A percentile compares a stretch with the other conserved stretches of the same genome.
These are phyloP conservation scores for Curvularia hawaiiensis DNA, from an alignment of 2,329 filamentous ascomycete species.

Conservation along the genomic window DNA sequence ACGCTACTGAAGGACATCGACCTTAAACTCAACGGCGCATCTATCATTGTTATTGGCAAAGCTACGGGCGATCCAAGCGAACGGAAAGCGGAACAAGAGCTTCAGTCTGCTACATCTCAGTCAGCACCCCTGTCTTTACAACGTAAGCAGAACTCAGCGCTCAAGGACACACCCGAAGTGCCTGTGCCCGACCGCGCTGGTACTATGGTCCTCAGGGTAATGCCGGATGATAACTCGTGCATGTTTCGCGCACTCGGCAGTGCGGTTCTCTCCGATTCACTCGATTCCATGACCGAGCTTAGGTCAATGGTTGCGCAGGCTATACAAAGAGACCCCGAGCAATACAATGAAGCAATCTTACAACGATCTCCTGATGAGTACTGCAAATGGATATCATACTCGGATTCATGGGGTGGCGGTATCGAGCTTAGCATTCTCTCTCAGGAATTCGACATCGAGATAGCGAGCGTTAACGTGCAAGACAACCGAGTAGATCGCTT, in stretches of 20 bases:
- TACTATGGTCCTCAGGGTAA: conserved; percentile 77
- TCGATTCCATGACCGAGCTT: conserved; percentile 73
- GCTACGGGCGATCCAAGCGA: conserved; percentile 46
- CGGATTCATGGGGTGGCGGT: conserved; percentile 86
- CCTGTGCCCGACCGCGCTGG: conserved; percentile 61
- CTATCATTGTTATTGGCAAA: conserved; percentile 65
- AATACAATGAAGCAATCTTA: conserved; percentile 78
- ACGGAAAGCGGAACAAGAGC: conserved; percentile 20
- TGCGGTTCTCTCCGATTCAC: conserved; percentile 68
- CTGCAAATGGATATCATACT: conserved; percentile 78
- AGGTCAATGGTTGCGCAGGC: conserved; percentile 77
- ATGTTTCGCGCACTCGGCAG: conserved; percentile 89
- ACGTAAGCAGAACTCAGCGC: conserved; percentile 50
- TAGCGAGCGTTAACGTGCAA: conserved; percentile 82
- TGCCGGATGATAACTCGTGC: conserved; percentile 96
- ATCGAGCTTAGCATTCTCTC: conserved; percentile 89
- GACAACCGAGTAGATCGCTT: conserved; percentile 72
- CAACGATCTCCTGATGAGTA: conserved; percentile 74
- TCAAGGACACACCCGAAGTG: conserved; percentile 67
- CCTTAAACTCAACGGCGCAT: conserved; percentile 69
- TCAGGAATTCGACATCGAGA: conserved; percentile 83
- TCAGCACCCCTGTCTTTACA: conserved; percentile 48
- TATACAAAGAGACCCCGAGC: conserved; percentile 73
- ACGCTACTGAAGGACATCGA: conserved; percentile 61
- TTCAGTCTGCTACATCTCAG: conserved; percentile 20